These are phyloP conservation scores for Irpex sp. DNA, from an alignment of 1,284 basidiomycete species.

Conservation along the genomic window DNA sequence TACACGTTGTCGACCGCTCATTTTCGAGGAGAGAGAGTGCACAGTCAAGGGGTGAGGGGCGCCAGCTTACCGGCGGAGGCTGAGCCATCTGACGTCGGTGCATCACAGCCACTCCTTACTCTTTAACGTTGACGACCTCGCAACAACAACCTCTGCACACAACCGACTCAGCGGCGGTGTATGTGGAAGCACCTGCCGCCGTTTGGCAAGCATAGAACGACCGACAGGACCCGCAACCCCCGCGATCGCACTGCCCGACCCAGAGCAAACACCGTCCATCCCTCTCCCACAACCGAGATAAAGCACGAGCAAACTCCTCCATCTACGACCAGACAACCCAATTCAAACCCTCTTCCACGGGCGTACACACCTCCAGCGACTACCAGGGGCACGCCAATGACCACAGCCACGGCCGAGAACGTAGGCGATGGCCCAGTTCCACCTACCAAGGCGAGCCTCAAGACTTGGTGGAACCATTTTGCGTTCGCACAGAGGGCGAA, in stretches of 20 bases:
- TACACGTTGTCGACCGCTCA: neutral
- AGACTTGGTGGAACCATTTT: constrained; percentile 84
- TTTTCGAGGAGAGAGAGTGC: neutral
- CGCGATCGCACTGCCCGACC: constrained; percentile 11
- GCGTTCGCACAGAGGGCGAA: constrained; percentile 57
- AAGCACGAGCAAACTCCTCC: neutral
- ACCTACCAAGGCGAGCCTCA: constrained; percentile 61
- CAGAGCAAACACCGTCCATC: constrained; percentile 14
- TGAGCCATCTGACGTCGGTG: constrained; percentile 11
- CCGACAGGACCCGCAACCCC: constrained; percentile 13
- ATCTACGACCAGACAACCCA: neutral
- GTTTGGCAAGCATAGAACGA: constrained; percentile 15
- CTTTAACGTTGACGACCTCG: neutral
- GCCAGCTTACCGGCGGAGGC: constrained; percentile 13
- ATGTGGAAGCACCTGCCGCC: constrained; percentile 20
- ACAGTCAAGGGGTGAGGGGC: neutral
- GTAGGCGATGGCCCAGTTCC: constrained; percentile 21
- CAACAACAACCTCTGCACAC: constrained; percentile 3
- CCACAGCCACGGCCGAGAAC: constrained; percentile 16
- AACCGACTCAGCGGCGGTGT: constrained; percentile 9
- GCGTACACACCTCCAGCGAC: constrained; percentile 4
- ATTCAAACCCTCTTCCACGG: neutral
- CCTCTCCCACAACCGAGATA: constrained; percentile 2
- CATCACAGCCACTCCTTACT: constrained; percentile 6
- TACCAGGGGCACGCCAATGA: constrained; percentile 11